A percentile compares a stretch with the other conserved stretches of the same genome.
phyloP scores from a whole-genome alignment of 371 early-diverging fungal genomes.

The Apophysomyces trapeziformis region DNA sequence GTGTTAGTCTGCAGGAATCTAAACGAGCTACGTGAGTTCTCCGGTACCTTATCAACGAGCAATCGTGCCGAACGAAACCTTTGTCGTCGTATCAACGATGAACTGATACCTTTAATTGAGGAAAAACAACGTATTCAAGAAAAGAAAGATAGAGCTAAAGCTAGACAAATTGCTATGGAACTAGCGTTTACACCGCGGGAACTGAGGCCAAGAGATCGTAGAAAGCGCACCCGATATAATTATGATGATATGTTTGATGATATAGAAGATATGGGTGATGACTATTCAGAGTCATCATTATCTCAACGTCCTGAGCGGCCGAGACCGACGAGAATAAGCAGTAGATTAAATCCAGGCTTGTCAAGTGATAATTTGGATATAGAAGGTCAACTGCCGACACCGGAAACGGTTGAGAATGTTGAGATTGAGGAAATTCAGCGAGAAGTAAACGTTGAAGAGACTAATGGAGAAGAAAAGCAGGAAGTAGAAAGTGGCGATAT shows the following conservation, averaged over 20 bases:
- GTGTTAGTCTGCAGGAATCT: slow-evolving; percentile 3
- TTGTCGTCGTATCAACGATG: not conserved
- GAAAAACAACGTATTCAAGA: slow-evolving; percentile 4
- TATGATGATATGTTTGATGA: slow-evolving; percentile 5
- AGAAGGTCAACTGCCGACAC: not conserved
- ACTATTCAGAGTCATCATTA: not conserved
- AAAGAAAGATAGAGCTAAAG: slow-evolving; percentile 8
- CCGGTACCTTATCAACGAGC: not conserved
- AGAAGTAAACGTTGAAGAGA: not conserved
- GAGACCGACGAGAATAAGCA: slow-evolving; percentile 4
- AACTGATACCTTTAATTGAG: slow-evolving; percentile 6
- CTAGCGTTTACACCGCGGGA: slow-evolving; percentile 9
- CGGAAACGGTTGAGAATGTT: not conserved
- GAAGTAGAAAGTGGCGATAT: slow-evolving; percentile 8
- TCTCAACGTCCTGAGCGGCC: not conserved
- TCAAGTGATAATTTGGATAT: not conserved
- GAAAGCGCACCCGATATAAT: slow-evolving; percentile 3
- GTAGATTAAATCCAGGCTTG: slow-evolving; percentile 5
- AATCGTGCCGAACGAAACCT: not conserved
- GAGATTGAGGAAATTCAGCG: too few relatives aligned
- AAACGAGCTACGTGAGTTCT: slow-evolving; percentile 6
- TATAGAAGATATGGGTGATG: slow-evolving; percentile 1
- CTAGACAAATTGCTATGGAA: slow-evolving; percentile 12
- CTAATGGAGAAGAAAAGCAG: not conserved
- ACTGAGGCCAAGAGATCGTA: slow-evolving; percentile 6